Evolutionary conservation across 2,329 filamentous ascomycete genomes (phyloP).

Genomic region (Xylaria sp.): DNA sequence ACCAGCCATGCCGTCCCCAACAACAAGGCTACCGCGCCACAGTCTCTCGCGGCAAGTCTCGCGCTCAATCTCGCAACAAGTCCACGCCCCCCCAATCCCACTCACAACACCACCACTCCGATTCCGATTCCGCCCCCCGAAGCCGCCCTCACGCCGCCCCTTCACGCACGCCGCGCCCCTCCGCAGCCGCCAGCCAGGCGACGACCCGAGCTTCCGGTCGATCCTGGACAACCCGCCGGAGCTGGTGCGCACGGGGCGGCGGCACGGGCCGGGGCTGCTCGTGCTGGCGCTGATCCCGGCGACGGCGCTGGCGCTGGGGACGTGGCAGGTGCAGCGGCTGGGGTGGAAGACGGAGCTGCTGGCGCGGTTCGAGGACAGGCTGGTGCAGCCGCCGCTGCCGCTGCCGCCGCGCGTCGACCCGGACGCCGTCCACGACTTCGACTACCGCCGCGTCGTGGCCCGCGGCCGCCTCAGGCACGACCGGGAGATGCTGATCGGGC

Average conservation of each 20-base stretch:
- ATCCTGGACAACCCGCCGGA: constrained; percentile 86
- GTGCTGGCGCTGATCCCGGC: constrained; percentile 88
- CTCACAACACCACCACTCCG: neutral
- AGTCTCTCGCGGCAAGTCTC: constrained; percentile 43
- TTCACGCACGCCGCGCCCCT: constrained; percentile 47
- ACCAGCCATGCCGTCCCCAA: constrained; percentile 41
- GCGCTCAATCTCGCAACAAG: constrained; percentile 41
- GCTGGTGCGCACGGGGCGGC: constrained; percentile 77
- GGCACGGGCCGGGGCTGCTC: constrained; percentile 82
- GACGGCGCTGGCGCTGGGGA: constrained; percentile 88
- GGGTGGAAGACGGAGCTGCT: constrained; percentile 94
- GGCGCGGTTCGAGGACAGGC: constrained; percentile 89
- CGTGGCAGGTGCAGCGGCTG: constrained; percentile 94
- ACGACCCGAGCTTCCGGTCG: constrained; percentile 83
- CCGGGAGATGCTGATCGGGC: constrained; percentile 95
- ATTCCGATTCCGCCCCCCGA: constrained; percentile 5
- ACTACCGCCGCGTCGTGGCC: constrained; percentile 85
- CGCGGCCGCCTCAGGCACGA: constrained; percentile 83
- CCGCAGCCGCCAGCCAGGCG: constrained; percentile 62
- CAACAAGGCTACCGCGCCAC: constrained; percentile 39
- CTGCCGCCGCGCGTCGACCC: constrained; percentile 86
- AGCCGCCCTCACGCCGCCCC: constrained; percentile 29
- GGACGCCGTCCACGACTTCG: constrained; percentile 84
- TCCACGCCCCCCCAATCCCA: constrained; percentile 28
- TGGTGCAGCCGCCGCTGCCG: constrained; percentile 85